Evolutionary conservation across 2,329 filamentous ascomycete species (phyloP), one percentile per base, ranked within the genome.

Genomic region (Aureobasidium sp.): DNA sequence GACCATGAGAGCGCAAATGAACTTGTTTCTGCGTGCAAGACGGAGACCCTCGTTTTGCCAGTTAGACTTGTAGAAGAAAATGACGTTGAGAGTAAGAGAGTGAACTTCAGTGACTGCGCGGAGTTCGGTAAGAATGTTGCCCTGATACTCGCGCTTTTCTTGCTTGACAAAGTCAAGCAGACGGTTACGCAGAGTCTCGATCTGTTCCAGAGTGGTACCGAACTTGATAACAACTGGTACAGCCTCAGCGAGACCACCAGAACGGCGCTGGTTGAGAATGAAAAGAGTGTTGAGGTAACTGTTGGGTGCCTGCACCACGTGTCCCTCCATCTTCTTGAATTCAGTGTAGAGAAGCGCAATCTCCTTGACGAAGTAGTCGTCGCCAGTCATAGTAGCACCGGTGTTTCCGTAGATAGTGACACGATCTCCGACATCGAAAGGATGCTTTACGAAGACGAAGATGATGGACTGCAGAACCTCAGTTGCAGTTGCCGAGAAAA

Each of bases 281-380:
- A 97, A 97, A 0, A 97, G 81, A 0, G 85, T 91, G 75, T 97
- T 97, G 61, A 97, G 82, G 41, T 96, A 86, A 62, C 89, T 95
- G 81, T 97, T 97, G 11, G 93, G 93, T 0, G 93, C 93, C 74
- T 97, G 93, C 0, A 97, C 93, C 29, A 97, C 88, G 68, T 97
- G 92, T 2, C 93, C 93, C 74, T 97, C 88, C 89, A 97, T 93
- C 79, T 97, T 97, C 81, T 97, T 97, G 79, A 97, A 97, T 70
- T 97, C 93, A 14, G 93, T 97, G 73, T 94, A 97, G 16, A 97
- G 81, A 1, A 97, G 81, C 1, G 91, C 89, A 61, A 97, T 95
- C 70, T 96, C 90, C 60, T 95, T 96, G 59, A 97, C 92, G 66
- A 96, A 97, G 75, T 96, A 97, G 69, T 97, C 93, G 68, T 97